phyloP scores from a whole-genome alignment of 208 protist genomes.

The Porcisia deanei region DNA sequence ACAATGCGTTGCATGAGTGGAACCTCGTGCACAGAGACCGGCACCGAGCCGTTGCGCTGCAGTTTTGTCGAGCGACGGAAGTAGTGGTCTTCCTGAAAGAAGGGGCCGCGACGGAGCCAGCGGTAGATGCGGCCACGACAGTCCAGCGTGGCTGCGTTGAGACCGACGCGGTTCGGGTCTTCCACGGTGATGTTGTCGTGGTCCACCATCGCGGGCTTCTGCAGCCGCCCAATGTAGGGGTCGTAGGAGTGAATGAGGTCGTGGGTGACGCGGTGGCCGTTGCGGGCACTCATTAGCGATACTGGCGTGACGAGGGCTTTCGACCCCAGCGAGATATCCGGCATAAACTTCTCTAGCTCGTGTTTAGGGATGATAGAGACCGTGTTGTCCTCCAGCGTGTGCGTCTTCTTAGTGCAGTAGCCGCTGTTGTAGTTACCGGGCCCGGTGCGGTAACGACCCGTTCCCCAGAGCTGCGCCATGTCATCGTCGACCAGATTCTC shows the following conservation, averaged over 20 bases:
- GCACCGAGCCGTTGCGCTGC: constrained; percentile 53
- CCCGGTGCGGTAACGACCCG: constrained; percentile 76
- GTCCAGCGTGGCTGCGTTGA: constrained; percentile 89
- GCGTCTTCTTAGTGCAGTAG: constrained; percentile 85
- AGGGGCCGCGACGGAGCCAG: constrained; percentile 87
- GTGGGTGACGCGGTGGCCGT: constrained; percentile 91
- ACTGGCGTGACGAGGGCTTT: constrained; percentile 90
- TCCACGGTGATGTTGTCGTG: constrained; percentile 87
- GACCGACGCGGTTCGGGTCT: constrained; percentile 85
- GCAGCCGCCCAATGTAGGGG: constrained; percentile 74
- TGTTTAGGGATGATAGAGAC: constrained; percentile 86
- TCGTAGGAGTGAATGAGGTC: constrained; percentile 92
- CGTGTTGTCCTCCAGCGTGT: constrained; percentile 80
- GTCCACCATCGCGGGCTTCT: constrained; percentile 79
- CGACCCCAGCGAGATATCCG: constrained; percentile 82
- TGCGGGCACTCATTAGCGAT: constrained; percentile 87
- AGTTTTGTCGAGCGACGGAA: constrained; percentile 75
- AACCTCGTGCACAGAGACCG: constrained; percentile 58
- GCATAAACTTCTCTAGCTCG: constrained; percentile 92
- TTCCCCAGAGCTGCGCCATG: constrained; percentile 72
- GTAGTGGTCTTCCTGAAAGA: constrained; percentile 91
- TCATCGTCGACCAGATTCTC: constrained; percentile 80
- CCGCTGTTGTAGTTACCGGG: constrained; percentile 90
- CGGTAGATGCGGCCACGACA: constrained; percentile 88
- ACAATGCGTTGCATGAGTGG: constrained; percentile 84